Evolutionary conservation across 2,329 filamentous ascomycete species (phyloP).

Genomic region (Cercospora canescens): DNA sequence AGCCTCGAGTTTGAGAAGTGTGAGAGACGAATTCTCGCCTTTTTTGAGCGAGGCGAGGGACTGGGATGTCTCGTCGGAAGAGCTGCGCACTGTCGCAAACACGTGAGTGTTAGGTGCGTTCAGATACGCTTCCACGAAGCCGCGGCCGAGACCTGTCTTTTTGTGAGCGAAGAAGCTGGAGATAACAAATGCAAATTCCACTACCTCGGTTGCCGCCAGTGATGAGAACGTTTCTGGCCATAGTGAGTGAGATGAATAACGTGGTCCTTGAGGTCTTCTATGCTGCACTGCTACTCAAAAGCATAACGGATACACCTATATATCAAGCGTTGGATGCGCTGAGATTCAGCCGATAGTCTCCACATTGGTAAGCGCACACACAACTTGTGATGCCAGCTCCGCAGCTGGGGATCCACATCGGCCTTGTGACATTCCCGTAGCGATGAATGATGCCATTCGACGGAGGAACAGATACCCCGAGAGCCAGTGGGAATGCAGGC

Average conservation of each 20-base stretch:
- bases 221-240: neutral
- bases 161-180: neutral
- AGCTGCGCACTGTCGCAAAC: conserved; percentile 13
- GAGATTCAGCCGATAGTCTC: neutral
- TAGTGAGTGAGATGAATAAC: neutral
- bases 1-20: conserved; percentile 7
- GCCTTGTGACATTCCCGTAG: neutral
- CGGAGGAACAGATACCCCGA: neutral
- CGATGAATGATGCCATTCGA: neutral
- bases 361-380: neutral
- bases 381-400: neutral
- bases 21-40: neutral
- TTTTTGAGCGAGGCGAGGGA: conserved; percentile 1
- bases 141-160: conserved; percentile 10
- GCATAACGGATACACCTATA: neutral
- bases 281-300: neutral
- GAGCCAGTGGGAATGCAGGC: neutral
- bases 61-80: neutral
- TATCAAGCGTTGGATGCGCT: neutral
- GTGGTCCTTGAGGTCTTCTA: neutral
- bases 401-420: neutral
- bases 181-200: neutral
- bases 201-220: conserved; percentile 6
- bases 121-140: conserved; percentile 8
- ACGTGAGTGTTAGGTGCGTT: conserved; percentile 1